These are phyloP conservation scores for Candida xiaguanensis DNA, from an alignment of 805 yeast genomes.

Conservation along the genomic window DNA sequence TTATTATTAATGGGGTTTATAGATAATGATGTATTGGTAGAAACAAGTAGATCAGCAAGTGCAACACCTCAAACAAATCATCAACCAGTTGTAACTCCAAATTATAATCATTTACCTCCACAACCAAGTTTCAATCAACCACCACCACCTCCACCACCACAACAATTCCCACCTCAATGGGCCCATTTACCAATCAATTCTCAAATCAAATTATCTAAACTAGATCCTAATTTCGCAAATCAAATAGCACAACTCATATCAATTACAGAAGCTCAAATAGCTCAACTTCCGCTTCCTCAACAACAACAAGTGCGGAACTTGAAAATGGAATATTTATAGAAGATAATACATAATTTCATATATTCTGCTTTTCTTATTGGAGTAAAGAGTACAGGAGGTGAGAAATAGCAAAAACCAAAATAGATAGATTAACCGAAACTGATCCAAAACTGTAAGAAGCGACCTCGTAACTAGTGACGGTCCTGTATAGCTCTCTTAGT, in stretches of 20 bases:
- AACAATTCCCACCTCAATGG: slow-evolving; percentile 36
- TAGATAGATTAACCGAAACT: too few species aligned
- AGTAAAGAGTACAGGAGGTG: too few species aligned
- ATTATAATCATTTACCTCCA: slow-evolving; percentile 7
- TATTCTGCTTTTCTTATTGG: too few species aligned
- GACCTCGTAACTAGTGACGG: too few species aligned
- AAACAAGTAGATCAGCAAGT: slow-evolving; percentile 40
- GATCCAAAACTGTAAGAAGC: too few species aligned
- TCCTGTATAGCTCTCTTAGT: too few species aligned
- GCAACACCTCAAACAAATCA: slow-evolving; percentile 17
- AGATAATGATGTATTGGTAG: slow-evolving; percentile 62
- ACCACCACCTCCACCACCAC: slow-evolving; percentile 7
- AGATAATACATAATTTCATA: slow-evolving; percentile 15
- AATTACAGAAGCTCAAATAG: slow-evolving; percentile 48
- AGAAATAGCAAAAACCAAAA: not conserved
- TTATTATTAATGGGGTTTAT: slow-evolving; percentile 73
- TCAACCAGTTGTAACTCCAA: slow-evolving; percentile 1
- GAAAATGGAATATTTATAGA: slow-evolving; percentile 40
- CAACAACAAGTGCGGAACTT: slow-evolving; percentile 53
- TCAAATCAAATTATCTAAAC: slow-evolving; percentile 44
- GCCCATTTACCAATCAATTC: slow-evolving; percentile 46
- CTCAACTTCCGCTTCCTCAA: slow-evolving; percentile 48
- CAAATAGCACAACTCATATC: slow-evolving; percentile 52
- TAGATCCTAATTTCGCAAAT: slow-evolving; percentile 57
- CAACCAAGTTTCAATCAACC: slow-evolving; percentile 12